A percentile compares a stretch with the other conserved stretches of the same genome.
Conservation (phyloP, 768 basidiomycete species). For the Leucogyrophana mollusca region DNA sequence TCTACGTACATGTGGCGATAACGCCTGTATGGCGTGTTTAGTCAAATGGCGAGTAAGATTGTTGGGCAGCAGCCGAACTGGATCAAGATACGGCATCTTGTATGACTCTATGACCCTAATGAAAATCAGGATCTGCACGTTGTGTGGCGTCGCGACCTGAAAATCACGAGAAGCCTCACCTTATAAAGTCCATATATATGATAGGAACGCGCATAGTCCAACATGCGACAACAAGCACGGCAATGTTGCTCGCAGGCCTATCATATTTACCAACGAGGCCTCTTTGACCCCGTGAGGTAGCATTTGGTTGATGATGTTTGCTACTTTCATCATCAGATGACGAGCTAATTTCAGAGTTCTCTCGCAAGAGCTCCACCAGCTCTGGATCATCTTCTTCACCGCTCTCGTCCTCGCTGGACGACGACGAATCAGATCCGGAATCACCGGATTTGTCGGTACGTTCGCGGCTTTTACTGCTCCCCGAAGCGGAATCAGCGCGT, state of each 20-base stretch:
- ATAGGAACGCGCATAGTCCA: conserved; percentile 81
- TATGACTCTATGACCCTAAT: conserved; percentile 71
- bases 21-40: conserved; percentile 60
- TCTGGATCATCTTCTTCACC: conserved; percentile 28
- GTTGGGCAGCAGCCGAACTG: conserved; percentile 57
- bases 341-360: conserved; percentile 34
- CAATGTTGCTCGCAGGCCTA: conserved; percentile 51
- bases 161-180: conserved; percentile 41
- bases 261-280: conserved; percentile 30
- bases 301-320: neutral
- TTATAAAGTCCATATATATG: conserved; percentile 71
- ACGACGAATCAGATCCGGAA: conserved; percentile 9
- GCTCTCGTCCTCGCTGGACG: conserved; percentile 21
- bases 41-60: conserved; percentile 70
- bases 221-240: conserved; percentile 70
- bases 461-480: conserved; percentile 9
- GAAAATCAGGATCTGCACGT: conserved; percentile 8
- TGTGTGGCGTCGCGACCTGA: neutral
- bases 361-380: conserved; percentile 37
- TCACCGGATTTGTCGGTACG: conserved; percentile 5
- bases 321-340: conserved; percentile 13
- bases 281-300: conserved; percentile 8
- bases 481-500: no score
- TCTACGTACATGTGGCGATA: conserved; percentile 67
- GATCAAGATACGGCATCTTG: conserved; percentile 80